Percentiles rank a stretch among this genome's conserved stretches.
phyloP scores from a whole-genome alignment of 2,329 filamentous ascomycete genomes.

The Verticillium albo-atrum region DNA sequence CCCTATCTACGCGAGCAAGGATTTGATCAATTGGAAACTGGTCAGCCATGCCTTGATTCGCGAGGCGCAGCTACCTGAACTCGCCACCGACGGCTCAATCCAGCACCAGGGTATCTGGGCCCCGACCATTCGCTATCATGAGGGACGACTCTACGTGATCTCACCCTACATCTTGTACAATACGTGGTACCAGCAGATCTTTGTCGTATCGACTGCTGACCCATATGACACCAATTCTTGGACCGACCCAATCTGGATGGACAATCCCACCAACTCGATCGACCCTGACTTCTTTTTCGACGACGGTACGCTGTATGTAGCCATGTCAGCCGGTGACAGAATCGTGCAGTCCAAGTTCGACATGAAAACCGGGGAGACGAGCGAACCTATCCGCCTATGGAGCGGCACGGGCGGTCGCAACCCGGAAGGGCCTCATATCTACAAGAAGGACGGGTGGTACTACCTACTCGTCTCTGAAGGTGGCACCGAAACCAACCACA shows the following conservation, averaged over 20 bases:
- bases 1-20: slow-evolving; percentile 47
- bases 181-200: slow-evolving; percentile 8
- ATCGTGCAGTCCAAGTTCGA: slow-evolving; percentile 34
- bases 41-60: slow-evolving; percentile 34
- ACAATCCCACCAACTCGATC: slow-evolving; percentile 15
- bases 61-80: slow-evolving; percentile 33
- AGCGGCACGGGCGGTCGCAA: slow-evolving; percentile 37
- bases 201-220: slow-evolving; percentile 10
- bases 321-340: slow-evolving; percentile 23
- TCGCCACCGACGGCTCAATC: slow-evolving; percentile 18
- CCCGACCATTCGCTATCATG: slow-evolving; percentile 36
- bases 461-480: slow-evolving; percentile 50
- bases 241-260: slow-evolving; percentile 20
- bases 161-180: slow-evolving; percentile 21
- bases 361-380: slow-evolving; percentile 33
- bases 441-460: slow-evolving; percentile 44
- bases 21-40: slow-evolving; percentile 45
- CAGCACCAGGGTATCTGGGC: slow-evolving; percentile 39
- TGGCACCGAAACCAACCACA: slow-evolving; percentile 44
- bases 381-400: slow-evolving; percentile 37
- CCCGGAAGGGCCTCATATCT: slow-evolving; percentile 52
- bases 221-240: slow-evolving; percentile 16
- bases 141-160: slow-evolving; percentile 39
- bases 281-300: slow-evolving; percentile 47
- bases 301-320: slow-evolving; percentile 48